Evolutionary conservation across 202 grass and related monocot genomes (phyloP).

Genomic region (Zoysia matrella): DNA sequence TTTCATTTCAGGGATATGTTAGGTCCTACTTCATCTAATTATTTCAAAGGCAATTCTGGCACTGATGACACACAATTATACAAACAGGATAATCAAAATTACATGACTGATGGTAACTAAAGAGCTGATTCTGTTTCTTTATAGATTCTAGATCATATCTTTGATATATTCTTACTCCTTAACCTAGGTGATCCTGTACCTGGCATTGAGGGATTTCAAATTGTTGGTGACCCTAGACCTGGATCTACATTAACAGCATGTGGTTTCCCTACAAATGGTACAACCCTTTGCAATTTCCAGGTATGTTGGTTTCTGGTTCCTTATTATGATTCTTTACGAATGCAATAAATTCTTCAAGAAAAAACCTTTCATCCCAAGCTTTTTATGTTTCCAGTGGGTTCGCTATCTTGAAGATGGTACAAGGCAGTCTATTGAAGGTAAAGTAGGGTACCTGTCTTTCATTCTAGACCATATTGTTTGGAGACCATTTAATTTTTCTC

Average conservation of each 20-base stretch:
- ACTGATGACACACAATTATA: constrained; percentile 44
- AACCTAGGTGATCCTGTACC: constrained; percentile 69
- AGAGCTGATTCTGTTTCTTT: constrained; percentile 13
- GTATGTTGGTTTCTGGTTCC: constrained; percentile 48
- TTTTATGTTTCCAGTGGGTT: constrained; percentile 43
- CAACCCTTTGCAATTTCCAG: constrained; percentile 97
- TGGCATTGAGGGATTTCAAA: constrained; percentile 91
- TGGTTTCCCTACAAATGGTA: constrained; percentile 89
- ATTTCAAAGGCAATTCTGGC: constrained; percentile 64
- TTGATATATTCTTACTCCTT: constrained; percentile 43
- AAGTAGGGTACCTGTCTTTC: neutral
- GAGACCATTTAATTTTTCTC: constrained; percentile 15
- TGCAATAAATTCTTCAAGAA: constrained; percentile 16
- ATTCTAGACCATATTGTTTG: constrained; percentile 39
- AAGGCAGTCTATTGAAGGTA: constrained; percentile 88
- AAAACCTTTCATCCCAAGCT: constrained; percentile 34
- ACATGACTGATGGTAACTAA: constrained; percentile 67
- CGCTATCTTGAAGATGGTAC: constrained; percentile 57
- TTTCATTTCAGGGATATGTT: constrained; percentile 64
- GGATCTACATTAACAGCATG: constrained; percentile 69
- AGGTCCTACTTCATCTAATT: constrained; percentile 50
- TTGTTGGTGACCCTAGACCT: constrained; percentile 74
- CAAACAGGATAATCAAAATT: constrained; percentile 61
- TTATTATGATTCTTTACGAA: constrained; percentile 42
- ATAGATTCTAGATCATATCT: constrained; percentile 42